Base-by-base conservation (phyloP, 1,139 yeast genomes). In the Pneumocystis sp. region DNA sequence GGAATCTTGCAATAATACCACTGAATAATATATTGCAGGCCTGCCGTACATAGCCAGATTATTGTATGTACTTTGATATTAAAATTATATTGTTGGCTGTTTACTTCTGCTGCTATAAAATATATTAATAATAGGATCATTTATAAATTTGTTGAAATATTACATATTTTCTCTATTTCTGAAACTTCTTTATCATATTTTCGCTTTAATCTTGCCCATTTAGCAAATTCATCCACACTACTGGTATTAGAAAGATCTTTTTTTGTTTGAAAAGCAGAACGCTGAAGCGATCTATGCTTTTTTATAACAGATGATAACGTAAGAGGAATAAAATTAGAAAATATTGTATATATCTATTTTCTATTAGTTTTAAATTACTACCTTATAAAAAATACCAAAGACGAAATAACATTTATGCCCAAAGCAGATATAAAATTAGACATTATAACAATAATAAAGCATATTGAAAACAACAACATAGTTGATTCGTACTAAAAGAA, bases 151-250 rank as follows among this genome's bases (percentile, higher is more conserved):
- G 21, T 39, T 34, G 37, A 37, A 34, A 67, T 15, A 17, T 25
- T 64, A 66, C 72, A 80, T 65, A 83, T 72, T 19, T 71, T 69
- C 37, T 79, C 81, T 63, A 87, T 76, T 68, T 86, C 84, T 12
- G 76, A 78, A 64, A 80, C 79, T 65, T 88, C 74, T 68, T 82
- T 81, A 69, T 86, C 91, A 67, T 81, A 77, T 71, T 81, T 82
- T 63, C 98, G 81, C 72, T 89, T 91, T 69, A 91, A 80, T 74
- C 89, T 89, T 2, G 97, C 95, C 98, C 98, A 93, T 72, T 83
- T 85, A 62, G 97, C 97, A 74, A 91, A 93, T 71, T 93, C 85
- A 73, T 93, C 97, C 74, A 91, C 97, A 5, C 97, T 95, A 68
- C 90, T 83, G 19, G 91, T 82, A 8, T 80, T 72, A 61, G 83